A percentile compares a stretch with the other conserved stretches of the same genome.
Evolutionary conservation across 2,329 filamentous ascomycete species (phyloP).

Genomic region (Epichloe sp.): DNA sequence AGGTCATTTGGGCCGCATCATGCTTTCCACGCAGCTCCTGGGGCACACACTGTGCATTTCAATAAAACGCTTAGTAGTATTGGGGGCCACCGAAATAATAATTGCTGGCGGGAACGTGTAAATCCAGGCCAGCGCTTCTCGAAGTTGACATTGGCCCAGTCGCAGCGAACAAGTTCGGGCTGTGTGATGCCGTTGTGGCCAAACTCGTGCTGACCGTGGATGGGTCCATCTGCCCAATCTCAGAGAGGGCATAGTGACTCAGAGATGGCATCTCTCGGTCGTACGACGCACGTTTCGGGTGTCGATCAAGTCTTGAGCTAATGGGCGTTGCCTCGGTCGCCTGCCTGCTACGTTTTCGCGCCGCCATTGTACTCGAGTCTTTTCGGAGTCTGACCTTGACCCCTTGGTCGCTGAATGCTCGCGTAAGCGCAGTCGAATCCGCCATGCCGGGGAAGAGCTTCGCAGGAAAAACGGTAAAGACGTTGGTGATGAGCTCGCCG

Average conservation of each 20-base stretch:
- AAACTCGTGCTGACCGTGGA: constrained; percentile 3
- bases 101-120: constrained; percentile 8
- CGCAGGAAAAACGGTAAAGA: constrained; percentile 51
- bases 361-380: constrained; percentile 52
- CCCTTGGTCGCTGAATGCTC: constrained; percentile 76
- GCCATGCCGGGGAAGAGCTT: constrained; percentile 70
- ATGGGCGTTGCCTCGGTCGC: constrained; percentile 8
- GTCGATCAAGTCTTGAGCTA: constrained; percentile 7
- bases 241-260: constrained; percentile 8
- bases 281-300: constrained; percentile 11
- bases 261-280: constrained; percentile 9
- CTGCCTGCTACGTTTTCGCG: constrained; percentile 30
- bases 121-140: constrained; percentile 6
- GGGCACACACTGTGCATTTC: too few species aligned
- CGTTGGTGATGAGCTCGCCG: constrained; percentile 32
- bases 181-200: constrained; percentile 5
- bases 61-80: constrained; percentile 5
- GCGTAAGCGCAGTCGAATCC: constrained; percentile 69
- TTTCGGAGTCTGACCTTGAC: constrained; percentile 73
- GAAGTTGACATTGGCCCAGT: constrained; percentile 8
- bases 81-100: constrained; percentile 10
- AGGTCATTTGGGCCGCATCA: background rate
- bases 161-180: constrained; percentile 3
- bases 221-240: constrained; percentile 8
- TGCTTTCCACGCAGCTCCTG: too few species aligned